phyloP scores from a whole-genome alignment of 2,329 filamentous ascomycete species.

The Gnomoniopsis smithogilvyi region DNA sequence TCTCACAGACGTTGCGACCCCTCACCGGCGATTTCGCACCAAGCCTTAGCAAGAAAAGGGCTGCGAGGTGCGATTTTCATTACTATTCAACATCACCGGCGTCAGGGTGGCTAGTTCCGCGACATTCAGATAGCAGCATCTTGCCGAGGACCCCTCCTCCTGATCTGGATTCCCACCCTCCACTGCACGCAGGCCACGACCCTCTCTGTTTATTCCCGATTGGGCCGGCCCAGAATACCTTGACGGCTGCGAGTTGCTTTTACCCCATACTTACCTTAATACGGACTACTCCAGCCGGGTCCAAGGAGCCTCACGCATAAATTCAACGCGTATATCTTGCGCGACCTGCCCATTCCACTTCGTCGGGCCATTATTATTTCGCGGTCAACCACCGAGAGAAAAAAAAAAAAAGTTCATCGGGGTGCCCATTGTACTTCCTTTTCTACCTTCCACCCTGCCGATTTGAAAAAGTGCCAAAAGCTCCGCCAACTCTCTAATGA shows the following conservation, averaged over 20 bases:
- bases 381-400: not conserved
- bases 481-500: not conserved
- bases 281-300: not conserved
- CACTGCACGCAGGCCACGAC: constrained; percentile 3
- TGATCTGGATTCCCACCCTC: not conserved
- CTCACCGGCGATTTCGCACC: too few species aligned
- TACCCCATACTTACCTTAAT: constrained; percentile 10
- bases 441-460: not conserved
- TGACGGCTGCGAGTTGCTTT: not conserved
- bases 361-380: not conserved
- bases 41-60: too few species aligned
- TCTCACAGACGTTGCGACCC: too few species aligned
- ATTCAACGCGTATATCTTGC: not conserved
- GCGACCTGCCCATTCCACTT: not conserved
- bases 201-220: constrained; percentile 15
- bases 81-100: not conserved
- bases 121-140: not conserved
- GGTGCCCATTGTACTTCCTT: not conserved
- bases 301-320: not conserved
- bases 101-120: not conserved
- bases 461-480: not conserved
- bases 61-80: too few species aligned
- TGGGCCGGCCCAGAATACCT: constrained; percentile 1
- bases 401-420: not conserved
- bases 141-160: not conserved